Evolutionary conservation across 768 basidiomycete genomes (phyloP).

Genomic region (Ramaria sp.): DNA sequence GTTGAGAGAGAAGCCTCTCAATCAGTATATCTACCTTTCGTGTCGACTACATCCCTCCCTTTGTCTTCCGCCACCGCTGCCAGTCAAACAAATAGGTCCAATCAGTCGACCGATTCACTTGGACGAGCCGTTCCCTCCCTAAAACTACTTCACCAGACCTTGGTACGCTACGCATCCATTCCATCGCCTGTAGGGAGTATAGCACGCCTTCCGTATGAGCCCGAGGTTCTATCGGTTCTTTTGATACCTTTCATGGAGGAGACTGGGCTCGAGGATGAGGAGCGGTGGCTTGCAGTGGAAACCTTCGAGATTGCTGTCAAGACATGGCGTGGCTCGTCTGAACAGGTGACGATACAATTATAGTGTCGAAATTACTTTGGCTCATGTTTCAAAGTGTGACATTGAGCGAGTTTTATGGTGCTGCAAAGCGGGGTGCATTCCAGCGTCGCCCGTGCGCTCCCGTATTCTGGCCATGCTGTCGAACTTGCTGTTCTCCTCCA

Average conservation of each 20-base stretch:
- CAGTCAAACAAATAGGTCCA: conserved; percentile 14
- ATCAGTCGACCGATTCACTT: neutral
- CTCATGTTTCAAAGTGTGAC: conserved; percentile 24
- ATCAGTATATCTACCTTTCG: conserved; percentile 31
- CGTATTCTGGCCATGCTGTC: conserved; percentile 42
- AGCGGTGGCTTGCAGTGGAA: conserved; percentile 46
- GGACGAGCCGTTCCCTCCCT: conserved; percentile 25
- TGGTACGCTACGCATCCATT: conserved; percentile 33
- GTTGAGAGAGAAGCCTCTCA: conserved; percentile 21
- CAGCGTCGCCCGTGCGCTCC: conserved; percentile 30
- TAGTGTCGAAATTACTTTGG: neutral
- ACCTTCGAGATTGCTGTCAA: conserved; percentile 47
- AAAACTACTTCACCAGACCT: conserved; percentile 32
- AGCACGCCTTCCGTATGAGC: conserved; percentile 43
- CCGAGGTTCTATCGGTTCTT: conserved; percentile 46
- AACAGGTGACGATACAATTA: conserved; percentile 33
- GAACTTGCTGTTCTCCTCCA: conserved; percentile 30
- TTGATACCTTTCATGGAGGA: conserved; percentile 43
- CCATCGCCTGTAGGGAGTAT: conserved; percentile 20
- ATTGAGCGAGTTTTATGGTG: conserved; percentile 65
- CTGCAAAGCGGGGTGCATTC: conserved; percentile 44
- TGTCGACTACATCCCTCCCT: conserved; percentile 23
- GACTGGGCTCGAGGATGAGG: conserved; percentile 29
- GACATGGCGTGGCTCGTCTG: conserved; percentile 41
- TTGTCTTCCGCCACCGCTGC: conserved; percentile 18